Evolutionary conservation across 148 eudicot genomes (phyloP), one percentile per base, ranked within the genome.

Genomic region (Pouteria glomerata): DNA sequence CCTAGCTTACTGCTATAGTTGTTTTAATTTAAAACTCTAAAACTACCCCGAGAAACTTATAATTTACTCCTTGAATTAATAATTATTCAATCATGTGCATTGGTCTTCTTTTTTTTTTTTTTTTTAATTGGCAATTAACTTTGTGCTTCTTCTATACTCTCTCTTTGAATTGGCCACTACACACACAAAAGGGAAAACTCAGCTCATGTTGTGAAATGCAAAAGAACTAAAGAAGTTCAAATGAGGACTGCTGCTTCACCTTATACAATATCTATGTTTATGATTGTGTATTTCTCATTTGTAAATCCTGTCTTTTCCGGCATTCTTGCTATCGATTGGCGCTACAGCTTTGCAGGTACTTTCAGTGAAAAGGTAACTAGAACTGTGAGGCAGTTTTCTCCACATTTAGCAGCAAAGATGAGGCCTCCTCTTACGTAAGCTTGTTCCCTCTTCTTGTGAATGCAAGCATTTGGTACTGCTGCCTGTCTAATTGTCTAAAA

Each of bases 401-500:
- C 98, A 3, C 97, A 91, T 83, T 60, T 95, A 59, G 98, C 98
- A 57, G 98, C 98, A 67, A 95, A 95, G 78, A 95, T 95, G 98
- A 91, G 98, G 82, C 98, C 98, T 59, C 86, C 97, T 56, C 96
- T 86, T 59, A 91, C 97, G 98, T 95, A 78, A 84, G 98, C 78
- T 29, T 51, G 56, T 67, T 66, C n/a, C 34, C 27, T 58, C 59
- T 72, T 23, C 19, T 52, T 68, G 51, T 68, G 50, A 35, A 33
- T 44, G 56, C 50, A 18, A 24, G 41, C 37, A 31, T 60, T 72
- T 63, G 16, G 44, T 73, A 29, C 1, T 73, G 64, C 55, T 70
- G 19, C 75, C 79, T 74, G 63, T 68, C 33, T 72, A 65, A 51
- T 37, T 67, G 35, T 63, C 52, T 71, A 55, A 63, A 78, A 30